Evolutionary conservation across 176 grass and related monocot genomes (phyloP).

Genomic region (Alloteropsis semialata): DNA sequence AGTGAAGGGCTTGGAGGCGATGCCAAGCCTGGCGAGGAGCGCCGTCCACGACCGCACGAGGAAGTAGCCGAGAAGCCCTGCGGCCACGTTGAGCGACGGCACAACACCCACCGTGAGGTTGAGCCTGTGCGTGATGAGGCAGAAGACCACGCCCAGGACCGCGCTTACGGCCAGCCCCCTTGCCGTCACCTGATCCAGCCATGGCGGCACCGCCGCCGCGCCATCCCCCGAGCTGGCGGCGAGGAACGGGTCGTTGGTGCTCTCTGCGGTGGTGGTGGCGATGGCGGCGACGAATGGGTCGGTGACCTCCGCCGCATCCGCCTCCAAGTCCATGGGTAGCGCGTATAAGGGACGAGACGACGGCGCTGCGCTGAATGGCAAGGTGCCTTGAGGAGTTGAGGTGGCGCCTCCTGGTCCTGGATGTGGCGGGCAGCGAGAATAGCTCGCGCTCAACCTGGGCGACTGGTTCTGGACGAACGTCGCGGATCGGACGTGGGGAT

Average conservation of each 20-base stretch:
- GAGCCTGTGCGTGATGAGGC: constrained; percentile 83
- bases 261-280: too few relatives aligned
- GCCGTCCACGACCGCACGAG: constrained; percentile 35
- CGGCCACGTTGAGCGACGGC: constrained; percentile 85
- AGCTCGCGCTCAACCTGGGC: too few relatives aligned
- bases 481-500: too few relatives aligned
- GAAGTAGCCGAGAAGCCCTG: constrained; percentile 53
- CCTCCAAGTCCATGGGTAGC: constrained; percentile 48
- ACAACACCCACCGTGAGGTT: constrained; percentile 82
- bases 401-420: too few relatives aligned
- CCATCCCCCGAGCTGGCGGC: neutral
- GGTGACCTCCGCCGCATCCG: constrained; percentile 1
- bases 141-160: constrained; percentile 57
- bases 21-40: constrained; percentile 24
- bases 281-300: too few relatives aligned
- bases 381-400: too few relatives aligned
- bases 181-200: constrained; percentile 65
- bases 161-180: constrained; percentile 51
- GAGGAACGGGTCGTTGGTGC: constrained; percentile 42
- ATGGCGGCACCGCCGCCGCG: constrained; percentile 28
- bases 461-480: too few relatives aligned
- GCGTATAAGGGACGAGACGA: too few relatives aligned
- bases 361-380: too few relatives aligned
- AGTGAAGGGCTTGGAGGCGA: constrained; percentile 57
- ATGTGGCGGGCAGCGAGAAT: too few relatives aligned